Evolutionary conservation across 306 rosid genomes (phyloP), one percentile per base, ranked within the genome.

Genomic region (Quercus alba): DNA sequence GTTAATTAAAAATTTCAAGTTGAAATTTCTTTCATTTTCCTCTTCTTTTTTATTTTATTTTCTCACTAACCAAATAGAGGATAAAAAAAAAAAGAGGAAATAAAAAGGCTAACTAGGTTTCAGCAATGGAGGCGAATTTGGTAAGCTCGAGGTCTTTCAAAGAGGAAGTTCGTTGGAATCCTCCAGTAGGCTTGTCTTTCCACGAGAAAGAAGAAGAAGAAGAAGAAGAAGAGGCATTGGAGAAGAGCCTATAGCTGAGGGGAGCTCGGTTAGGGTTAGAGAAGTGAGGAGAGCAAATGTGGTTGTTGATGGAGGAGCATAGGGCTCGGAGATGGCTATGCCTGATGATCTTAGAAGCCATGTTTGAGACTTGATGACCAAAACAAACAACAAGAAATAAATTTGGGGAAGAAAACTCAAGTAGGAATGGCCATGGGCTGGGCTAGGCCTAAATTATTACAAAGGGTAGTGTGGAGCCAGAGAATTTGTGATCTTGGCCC

Each of bases 121-220:
- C 96, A 12, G 96, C 78, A 62, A 92, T 86, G 87, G 96, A 85
- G 61, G 92, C 84, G 86, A 92, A 94, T 78, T 92, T 92, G 58
- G 87, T 89, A 66, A 94, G 93, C 70, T 94, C 98, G 6, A 58
- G 21, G 44, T 81, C 84, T 73, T 94, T 92, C 84, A 89, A 62
- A 49, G 97, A 94, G n/a, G 94, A 91, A 11, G 77, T 74, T 38
- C 3, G 10, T 38, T 7, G 44, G 44, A 38, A 38, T 38, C 44
- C 44, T 38, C 10, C 10, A 38, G 2, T 1, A 25, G 26, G 35
- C 6, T 31, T 31, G 35, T 31, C 35, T 31, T 5, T 5, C 35
- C 1, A 6, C 1, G 6, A 25, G 26, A 1, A 25, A 25, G 26
- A 25, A 25, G 26, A 35, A 64, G 78, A 13, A 57, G 82, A 25